Percentiles rank a stretch among this genome's conserved stretches.
phyloP scores from a whole-genome alignment of 1,139 yeast species.

The Trichomonascaceae sp. region DNA sequence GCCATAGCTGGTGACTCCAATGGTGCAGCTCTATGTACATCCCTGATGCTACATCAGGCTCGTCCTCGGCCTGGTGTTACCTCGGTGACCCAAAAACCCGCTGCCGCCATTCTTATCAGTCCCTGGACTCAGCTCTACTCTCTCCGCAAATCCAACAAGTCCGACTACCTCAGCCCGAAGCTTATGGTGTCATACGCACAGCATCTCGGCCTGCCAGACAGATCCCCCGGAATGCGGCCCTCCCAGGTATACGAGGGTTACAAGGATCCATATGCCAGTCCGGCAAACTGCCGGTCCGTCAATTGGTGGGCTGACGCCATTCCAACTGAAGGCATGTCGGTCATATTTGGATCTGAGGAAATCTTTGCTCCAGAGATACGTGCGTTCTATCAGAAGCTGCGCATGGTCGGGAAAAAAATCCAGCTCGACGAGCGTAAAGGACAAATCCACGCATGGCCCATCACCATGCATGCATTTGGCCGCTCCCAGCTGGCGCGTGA shows the following conservation, averaged over 20 bases:
- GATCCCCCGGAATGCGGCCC: constrained; percentile 27
- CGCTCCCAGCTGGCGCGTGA: constrained; percentile 17
- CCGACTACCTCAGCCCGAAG: constrained; percentile 16
- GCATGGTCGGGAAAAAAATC: constrained; percentile 11
- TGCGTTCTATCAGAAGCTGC: constrained; percentile 15
- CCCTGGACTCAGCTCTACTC: constrained; percentile 23
- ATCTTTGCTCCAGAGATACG: constrained; percentile 26
- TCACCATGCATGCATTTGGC: constrained; percentile 16
- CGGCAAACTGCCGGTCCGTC: constrained; percentile 25
- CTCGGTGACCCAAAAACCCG: constrained; percentile 18
- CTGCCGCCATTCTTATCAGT: constrained; percentile 28
- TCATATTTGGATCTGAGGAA: constrained; percentile 32
- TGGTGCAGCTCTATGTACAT: constrained; percentile 30
- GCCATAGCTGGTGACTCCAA: constrained; percentile 31
- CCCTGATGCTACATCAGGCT: constrained; percentile 26
- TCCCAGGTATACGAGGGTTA: constrained; percentile 28
- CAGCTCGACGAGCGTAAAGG: constrained; percentile 15
- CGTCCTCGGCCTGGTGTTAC: constrained; percentile 16
- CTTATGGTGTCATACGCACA: constrained; percentile 11
- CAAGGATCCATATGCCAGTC: constrained; percentile 19
- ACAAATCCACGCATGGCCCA: constrained; percentile 26
- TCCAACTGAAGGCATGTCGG: constrained; percentile 23
- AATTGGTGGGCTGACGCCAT: constrained; percentile 31
- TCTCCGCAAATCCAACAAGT: constrained; percentile 8
- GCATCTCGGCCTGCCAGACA: constrained; percentile 10